Conservation (phyloP, 176 grass and related monocot species). For the Aegilops bicornis region DNA sequence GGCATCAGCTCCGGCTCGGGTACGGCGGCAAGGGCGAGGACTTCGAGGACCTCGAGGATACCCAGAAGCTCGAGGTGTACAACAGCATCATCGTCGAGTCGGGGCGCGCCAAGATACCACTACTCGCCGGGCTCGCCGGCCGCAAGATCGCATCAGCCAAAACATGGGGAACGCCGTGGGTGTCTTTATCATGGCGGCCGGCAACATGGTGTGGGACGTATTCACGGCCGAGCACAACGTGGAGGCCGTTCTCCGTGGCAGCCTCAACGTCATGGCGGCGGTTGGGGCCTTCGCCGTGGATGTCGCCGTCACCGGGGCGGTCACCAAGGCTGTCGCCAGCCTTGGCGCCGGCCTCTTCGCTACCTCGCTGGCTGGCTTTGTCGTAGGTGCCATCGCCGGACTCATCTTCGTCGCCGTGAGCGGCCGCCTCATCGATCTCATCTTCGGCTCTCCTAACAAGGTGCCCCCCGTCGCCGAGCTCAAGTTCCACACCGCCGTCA, state of each 20-base stretch:
- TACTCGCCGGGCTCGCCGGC: background rate
- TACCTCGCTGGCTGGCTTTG: background rate
- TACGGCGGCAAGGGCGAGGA: background rate
- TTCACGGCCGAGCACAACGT: background rate
- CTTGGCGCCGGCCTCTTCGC: background rate
- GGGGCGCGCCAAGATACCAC: background rate
- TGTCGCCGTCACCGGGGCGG: background rate
- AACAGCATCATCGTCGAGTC: background rate
- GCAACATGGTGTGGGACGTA: background rate
- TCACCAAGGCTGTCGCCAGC: background rate
- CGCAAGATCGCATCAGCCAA: background rate
- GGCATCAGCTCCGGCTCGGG: background rate
- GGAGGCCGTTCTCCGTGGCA: background rate
- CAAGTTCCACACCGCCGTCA: constrained; percentile 8
- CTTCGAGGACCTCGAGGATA: background rate
- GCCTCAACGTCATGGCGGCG: background rate
- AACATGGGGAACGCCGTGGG: background rate
- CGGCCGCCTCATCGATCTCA: background rate
- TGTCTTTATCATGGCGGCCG: background rate
- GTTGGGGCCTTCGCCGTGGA: background rate
- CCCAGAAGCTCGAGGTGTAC: background rate
- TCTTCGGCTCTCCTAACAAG: background rate
- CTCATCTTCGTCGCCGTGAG: background rate
- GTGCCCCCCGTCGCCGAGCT: background rate
- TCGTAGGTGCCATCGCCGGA: background rate